These are phyloP conservation scores for Cordyceps sp. DNA, from an alignment of 2,329 filamentous ascomycete species.

Conservation along the genomic window DNA sequence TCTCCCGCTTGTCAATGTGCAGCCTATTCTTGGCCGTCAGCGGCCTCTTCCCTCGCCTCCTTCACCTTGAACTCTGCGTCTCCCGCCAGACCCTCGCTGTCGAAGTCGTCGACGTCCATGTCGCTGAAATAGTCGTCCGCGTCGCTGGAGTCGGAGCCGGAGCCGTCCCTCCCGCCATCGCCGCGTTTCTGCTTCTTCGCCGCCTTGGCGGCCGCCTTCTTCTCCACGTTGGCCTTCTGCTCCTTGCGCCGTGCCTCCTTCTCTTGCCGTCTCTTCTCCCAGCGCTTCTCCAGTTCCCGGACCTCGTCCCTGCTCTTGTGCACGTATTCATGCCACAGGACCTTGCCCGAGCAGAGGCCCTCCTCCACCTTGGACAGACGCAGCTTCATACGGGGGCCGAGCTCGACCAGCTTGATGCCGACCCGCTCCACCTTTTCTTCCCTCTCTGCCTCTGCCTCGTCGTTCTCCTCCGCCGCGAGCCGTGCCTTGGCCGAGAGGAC, in stretches of 20 bases:
- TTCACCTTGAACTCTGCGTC: no score
- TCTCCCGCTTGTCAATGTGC: no score
- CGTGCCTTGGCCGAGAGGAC: constrained; percentile 38
- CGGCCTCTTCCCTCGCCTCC: no score
- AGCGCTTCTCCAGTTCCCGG: constrained; percentile 62
- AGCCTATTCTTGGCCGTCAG: no score
- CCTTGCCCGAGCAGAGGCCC: constrained; percentile 71
- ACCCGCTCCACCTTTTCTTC: constrained; percentile 57
- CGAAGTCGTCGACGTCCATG: constrained; percentile 30
- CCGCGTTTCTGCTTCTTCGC: constrained; percentile 22
- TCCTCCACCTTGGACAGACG: constrained; percentile 94
- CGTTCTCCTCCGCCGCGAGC: constrained; percentile 20
- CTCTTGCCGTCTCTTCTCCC: constrained; percentile 61
- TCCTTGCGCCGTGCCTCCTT: constrained; percentile 69
- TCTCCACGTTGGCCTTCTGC: constrained; percentile 82
- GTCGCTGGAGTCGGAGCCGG: constrained; percentile 15
- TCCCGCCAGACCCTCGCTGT: constrained; percentile 32
- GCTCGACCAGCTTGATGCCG: constrained; percentile 79
- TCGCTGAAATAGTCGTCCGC: constrained; percentile 27
- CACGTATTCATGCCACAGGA: constrained; percentile 97
- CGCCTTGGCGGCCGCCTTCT: constrained; percentile 44
- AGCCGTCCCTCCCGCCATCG: constrained; percentile 15
- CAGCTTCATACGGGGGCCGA: constrained; percentile 79
- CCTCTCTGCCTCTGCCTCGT: constrained; percentile 27
- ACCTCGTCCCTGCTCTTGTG: constrained; percentile 68